Evolutionary conservation across 2,329 filamentous ascomycete species (phyloP), one percentile per base, ranked within the genome.

Genomic region (Fusarium pseudograminearum): DNA sequence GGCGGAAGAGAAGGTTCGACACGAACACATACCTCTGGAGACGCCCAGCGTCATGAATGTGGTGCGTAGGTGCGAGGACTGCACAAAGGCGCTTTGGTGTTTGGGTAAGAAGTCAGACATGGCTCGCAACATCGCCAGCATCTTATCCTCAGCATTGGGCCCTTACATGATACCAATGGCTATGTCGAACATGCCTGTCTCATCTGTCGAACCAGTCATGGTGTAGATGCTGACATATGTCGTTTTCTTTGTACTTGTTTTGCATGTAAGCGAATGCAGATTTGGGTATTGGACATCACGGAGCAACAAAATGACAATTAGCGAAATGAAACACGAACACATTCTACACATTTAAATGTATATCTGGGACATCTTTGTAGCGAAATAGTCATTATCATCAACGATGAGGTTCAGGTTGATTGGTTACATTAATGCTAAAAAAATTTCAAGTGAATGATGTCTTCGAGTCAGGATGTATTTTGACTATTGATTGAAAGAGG

Each of bases 61-160:
- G 72, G 42, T 82, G 40, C 72, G 70, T 22, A 79, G 81, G 24
- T 84, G 81, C 56, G 80, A 84, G 53, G 78, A 82, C 50, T 88
- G 85, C 69, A 82, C 87, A 20, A 81, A 81, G 70, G 86, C 85
- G 4, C 77, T 89, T 28, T 86, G 84, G 80, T 84, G 84, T 55
- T 76, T 88, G 20, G 86, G 86, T 4, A 83, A 83, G 60, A 88
- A 87, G 71, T 87, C 85, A 5, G 86, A 87, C 66, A 87, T 78
- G 76, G 74, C 76, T 28, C 72, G 73, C 30, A 75, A 72, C 48
- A 75, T 75, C 57, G 73, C 72, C 6, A 70, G 61, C 40, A 74
- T 75, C 42, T 57, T 75, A 18, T 74, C 73, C 30, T 66, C 67
- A 34, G 73, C 73, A 50, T 52, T 75, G 53, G 65, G 66, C 4